phyloP scores from a whole-genome alignment of 2,329 filamentous ascomycete genomes.

The Aspergillus niger region DNA sequence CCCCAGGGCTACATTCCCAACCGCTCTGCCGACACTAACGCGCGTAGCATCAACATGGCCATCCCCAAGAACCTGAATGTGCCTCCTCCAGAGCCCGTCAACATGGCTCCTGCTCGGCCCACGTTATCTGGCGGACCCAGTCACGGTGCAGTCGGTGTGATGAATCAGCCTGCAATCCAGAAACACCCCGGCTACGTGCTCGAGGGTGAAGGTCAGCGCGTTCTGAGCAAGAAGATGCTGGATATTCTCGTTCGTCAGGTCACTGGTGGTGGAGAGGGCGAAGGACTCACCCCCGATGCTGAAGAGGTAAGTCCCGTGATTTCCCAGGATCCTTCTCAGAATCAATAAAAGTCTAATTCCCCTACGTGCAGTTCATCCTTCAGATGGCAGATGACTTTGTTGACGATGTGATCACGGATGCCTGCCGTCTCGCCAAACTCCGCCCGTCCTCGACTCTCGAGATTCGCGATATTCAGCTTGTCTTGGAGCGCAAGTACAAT shows the following conservation, averaged over 20 bases:
- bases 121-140: conserved; percentile 76
- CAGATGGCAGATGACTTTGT: conserved; percentile 92
- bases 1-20: conserved; percentile 46
- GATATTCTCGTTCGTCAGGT: conserved; percentile 94
- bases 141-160: conserved; percentile 75
- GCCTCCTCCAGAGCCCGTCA: conserved; percentile 71
- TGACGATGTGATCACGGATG: conserved; percentile 81
- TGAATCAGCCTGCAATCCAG: conserved; percentile 81
- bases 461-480: conserved; percentile 80
- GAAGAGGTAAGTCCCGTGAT: conserved; percentile 71
- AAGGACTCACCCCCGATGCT: conserved; percentile 83
- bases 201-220: conserved; percentile 86
- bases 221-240: conserved; percentile 96
- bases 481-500: conserved; percentile 83
- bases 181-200: conserved; percentile 82
- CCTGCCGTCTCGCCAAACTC: conserved; percentile 90
- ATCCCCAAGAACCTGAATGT: conserved; percentile 81
- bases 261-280: conserved; percentile 75
- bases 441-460: conserved; percentile 88
- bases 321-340: not conserved
- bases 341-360: conserved; percentile 12
- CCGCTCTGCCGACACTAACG: conserved; percentile 41
- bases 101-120: conserved; percentile 72
- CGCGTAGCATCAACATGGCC: conserved; percentile 66
- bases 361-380: conserved; percentile 68